Percentiles rank a stretch among this genome's conserved stretches.
Conservation (phyloP, 108 stramenopile genomes). For the Nitzschia sp. region DNA sequence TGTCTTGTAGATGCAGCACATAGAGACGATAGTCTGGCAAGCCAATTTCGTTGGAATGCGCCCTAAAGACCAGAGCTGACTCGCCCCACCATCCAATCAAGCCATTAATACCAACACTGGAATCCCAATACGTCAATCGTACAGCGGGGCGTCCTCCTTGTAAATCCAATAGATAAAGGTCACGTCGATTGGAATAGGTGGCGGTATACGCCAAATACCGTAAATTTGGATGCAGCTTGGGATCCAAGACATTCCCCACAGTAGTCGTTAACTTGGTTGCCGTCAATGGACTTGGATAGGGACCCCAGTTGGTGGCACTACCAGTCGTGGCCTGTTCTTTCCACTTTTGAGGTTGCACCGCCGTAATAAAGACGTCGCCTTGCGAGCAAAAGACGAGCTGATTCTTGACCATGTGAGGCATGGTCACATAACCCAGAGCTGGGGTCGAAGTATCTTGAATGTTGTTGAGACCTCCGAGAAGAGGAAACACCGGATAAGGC, state of each 20-base stretch:
- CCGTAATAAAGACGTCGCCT: slow-evolving; percentile 66
- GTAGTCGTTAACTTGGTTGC: slow-evolving; percentile 68
- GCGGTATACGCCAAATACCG: slow-evolving; percentile 64
- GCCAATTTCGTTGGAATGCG: slow-evolving; percentile 44
- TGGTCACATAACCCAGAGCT: slow-evolving; percentile 48
- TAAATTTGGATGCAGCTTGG: slow-evolving; percentile 50
- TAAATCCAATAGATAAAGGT: slow-evolving; percentile 68
- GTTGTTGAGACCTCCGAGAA: too few species aligned
- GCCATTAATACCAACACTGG: slow-evolving; percentile 44
- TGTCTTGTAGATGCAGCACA: slow-evolving; percentile 35
- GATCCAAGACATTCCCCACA: slow-evolving; percentile 66
- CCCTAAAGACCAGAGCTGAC: slow-evolving; percentile 46
- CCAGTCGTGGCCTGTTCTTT: background rate
- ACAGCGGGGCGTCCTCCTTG: slow-evolving; percentile 26
- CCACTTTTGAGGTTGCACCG: background rate
- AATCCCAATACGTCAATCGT: slow-evolving; percentile 54
- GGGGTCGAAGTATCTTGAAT: too few species aligned
- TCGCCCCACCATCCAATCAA: slow-evolving; percentile 53
- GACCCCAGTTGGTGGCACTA: too few species aligned
- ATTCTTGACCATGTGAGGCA: slow-evolving; percentile 56
- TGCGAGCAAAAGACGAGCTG: slow-evolving; percentile 66
- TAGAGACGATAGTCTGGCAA: slow-evolving; percentile 65
- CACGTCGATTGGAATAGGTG: slow-evolving; percentile 61
- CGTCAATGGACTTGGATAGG: slow-evolving; percentile 9
- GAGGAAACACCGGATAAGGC: background rate